A percentile compares a stretch with the other conserved stretches of the same genome.
phyloP scores from a whole-genome alignment of 108 stramenopile genomes.

The Stephanodiscus minutulus region DNA sequence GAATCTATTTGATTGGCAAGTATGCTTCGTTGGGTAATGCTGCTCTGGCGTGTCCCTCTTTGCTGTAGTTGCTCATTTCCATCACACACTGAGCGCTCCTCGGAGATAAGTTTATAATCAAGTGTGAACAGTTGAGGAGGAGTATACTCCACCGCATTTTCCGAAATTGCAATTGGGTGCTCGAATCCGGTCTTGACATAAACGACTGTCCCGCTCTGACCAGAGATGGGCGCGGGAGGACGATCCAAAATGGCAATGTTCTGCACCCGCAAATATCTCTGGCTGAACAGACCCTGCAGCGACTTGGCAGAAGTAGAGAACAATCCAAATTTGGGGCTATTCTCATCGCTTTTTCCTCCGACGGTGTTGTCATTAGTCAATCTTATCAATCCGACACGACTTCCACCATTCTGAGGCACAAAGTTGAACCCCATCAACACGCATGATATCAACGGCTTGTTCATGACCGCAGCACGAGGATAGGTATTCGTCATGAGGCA shows the following conservation, averaged over 20 bases:
- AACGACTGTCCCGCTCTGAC: slow-evolving; percentile 9
- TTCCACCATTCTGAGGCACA: slow-evolving; percentile 41
- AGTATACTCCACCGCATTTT: slow-evolving; percentile 32
- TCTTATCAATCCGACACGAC: slow-evolving; percentile 32
- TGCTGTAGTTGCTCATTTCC: background rate
- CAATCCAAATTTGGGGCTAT: slow-evolving; percentile 23
- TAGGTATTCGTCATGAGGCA: slow-evolving; percentile 38
- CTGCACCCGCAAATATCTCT: slow-evolving; percentile 28
- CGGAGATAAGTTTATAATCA: background rate
- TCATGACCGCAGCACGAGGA: slow-evolving; percentile 52
- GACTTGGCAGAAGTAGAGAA: slow-evolving; percentile 37
- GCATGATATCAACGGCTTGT: slow-evolving; percentile 46
- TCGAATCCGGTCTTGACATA: slow-evolving; percentile 42
- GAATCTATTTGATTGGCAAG: background rate
- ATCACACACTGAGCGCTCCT: background rate
- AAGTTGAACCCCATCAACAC: slow-evolving; percentile 47
- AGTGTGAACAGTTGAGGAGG: slow-evolving; percentile 5
- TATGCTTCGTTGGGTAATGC: background rate
- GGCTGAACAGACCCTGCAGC: slow-evolving; percentile 37
- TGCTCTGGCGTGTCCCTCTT: background rate
- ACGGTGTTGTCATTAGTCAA: slow-evolving; percentile 16
- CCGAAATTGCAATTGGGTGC: slow-evolving; percentile 38
- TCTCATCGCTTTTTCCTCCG: background rate
- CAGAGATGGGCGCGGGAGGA: slow-evolving; percentile 1
- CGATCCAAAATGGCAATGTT: slow-evolving; percentile 39